Base-by-base conservation (phyloP, 306 rosid species). In the Vigna hirtella region DNA sequence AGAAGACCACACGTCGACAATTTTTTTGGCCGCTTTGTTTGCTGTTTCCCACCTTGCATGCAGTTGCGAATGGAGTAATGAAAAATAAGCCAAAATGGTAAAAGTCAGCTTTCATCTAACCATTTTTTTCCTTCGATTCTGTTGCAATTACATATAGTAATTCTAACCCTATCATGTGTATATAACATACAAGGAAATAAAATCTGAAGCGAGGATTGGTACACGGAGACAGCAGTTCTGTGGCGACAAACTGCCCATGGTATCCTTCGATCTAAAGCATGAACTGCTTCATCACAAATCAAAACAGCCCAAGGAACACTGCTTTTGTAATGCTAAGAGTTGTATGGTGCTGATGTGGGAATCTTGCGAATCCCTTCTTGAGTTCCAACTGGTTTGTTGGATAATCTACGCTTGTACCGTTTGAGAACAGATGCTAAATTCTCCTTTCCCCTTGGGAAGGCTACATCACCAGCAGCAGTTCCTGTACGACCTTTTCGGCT, bases 401-500 rank as follows among this genome's bases (percentile, higher is more conserved):
- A 85, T 76, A 96, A 81, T 43, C 97, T 85, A 1, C 97, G 91
- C 88, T 87, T 93, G 85, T 93, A 96, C 45, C 99, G 93, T 85
- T 96, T 96, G 77, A 96, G 97, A 70, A 96, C 99, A 20, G 99
- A 91, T 0, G 94, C 91, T 77, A 96, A 78, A 81, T 93, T 96
- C 67, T 90, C 93, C 81, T 91, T 96, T 58, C 98, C 99, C 84
- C n/a, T 89, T 0, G 99, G 99, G 85, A 93, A 93, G 49, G 99
- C 99, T 43, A 95, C 98, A 16, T 93, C 98, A 11, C 99, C 99
- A 0, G 98, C 99, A 17, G 93, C 96, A 16, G 99, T 96, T 56
- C 99, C 98, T 0, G 91, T 86, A n/a, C 97, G 92, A 53, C 99
- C 99, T 87, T 86, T 93, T 32, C 99, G 70, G 84, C 77, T 81